phyloP scores from a whole-genome alignment of 2,329 filamentous ascomycete genomes.

The Pleoardoris graminearum region DNA sequence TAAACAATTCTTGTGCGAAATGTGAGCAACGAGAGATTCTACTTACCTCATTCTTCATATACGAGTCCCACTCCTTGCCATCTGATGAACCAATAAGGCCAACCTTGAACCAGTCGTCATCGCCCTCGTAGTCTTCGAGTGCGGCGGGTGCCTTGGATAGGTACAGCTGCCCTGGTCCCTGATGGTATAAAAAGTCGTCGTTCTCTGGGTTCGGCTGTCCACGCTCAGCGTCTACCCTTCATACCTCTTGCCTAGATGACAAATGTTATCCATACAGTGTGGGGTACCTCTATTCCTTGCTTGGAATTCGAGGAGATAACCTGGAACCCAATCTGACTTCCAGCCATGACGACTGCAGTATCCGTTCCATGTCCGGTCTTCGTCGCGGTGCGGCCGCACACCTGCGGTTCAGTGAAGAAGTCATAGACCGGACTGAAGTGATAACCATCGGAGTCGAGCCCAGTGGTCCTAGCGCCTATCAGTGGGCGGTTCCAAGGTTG shows the following conservation, averaged over 20 bases:
- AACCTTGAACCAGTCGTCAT: conserved; percentile 30
- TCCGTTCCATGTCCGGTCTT: not conserved
- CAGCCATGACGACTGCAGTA: not conserved
- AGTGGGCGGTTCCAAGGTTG: not conserved
- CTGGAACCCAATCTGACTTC: conserved; percentile 5
- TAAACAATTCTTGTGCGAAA: too few species aligned
- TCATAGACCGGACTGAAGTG: not conserved
- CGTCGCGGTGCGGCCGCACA: not conserved
- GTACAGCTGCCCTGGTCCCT: conserved; percentile 17
- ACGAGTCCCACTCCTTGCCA: conserved; percentile 9
- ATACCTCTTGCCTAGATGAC: not conserved
- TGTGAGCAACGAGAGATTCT: not conserved
- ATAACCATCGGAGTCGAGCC: not conserved
- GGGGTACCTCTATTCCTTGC: not conserved
- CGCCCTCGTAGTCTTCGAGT: conserved; percentile 16
- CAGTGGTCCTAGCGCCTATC: not conserved
- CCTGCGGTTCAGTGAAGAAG: not conserved
- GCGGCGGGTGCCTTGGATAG: conserved; percentile 24
- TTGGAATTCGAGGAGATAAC: not conserved
- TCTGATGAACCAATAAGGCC: conserved; percentile 6
- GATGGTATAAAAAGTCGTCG: conserved; percentile 9
- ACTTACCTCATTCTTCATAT: conserved; percentile 30
- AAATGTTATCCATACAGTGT: not conserved
- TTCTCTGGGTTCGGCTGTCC: not conserved
- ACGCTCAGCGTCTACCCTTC: not conserved